Base-by-base conservation (phyloP, 1,139 yeast species). In the Saccharomyces uvarum region DNA sequence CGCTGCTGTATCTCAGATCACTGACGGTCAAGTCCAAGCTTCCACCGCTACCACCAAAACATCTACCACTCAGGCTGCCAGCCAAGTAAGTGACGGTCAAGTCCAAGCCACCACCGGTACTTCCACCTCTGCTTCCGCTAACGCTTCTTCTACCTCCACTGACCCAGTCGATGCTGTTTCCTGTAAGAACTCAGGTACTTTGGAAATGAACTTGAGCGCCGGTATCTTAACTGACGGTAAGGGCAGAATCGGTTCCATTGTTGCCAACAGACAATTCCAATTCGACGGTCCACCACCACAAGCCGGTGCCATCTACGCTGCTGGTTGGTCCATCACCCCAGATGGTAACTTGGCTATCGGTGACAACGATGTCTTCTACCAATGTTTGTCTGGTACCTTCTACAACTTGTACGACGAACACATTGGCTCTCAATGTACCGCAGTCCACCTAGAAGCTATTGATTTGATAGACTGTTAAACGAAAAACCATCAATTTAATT, bases 211-310 rank as follows among this genome's bases (percentile, higher is more conserved):
- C 38, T 79, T 86, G 67, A 70, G 75, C 51, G 77, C 69, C 51
- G 75, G 82, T 63, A 66, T 82, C 59, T 77, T 86, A 70, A 79
- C 77, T 33, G 93, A 86, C 68, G 69, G 79, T 53, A 63, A 74
- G 56, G 88, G 88, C 57, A 83, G 93, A 81, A 75, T 86, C 61
- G 93, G 93, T 69, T 82, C 90, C 57, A 85, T 86, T 73, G 93
- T 86, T 66, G 86, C 91, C 59, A 85, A 85, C 84, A 81, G 86
- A 77, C 93, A 86, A 77, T 85, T 86, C 85, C 93, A 86, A 77
- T 86, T 86, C 67, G 93, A 86, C 70, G 91, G 90, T 71, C 91
- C 91, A 63, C 88, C 89, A 73, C 90, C 90, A 65, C 93, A 85
- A 78, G 89, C 90, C 56, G 93, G 91, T 73, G 78, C 89, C 63